Evolutionary conservation across 2,329 filamentous ascomycete species (phyloP), one percentile per base, ranked within the genome.

Genomic region (Sporothrix luriei): DNA sequence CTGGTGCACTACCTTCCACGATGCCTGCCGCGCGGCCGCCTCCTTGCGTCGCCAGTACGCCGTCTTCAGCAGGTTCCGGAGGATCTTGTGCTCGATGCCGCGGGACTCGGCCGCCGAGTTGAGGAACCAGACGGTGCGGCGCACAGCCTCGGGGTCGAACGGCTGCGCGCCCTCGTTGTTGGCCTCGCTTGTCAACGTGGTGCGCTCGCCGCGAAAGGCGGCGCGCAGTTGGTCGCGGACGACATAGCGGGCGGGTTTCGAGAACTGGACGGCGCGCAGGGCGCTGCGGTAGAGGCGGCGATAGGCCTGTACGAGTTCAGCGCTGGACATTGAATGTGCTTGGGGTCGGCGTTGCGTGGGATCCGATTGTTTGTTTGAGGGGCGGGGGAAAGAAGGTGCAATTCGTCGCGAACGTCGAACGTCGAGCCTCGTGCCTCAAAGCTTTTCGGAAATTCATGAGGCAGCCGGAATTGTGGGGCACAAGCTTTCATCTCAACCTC

Each of bases 241-340:
- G 4, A 85, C 81, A 78, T 83, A 90, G 68, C 91, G 88, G 40
- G 88, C 85, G 19, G 91, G 91, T 72, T 85, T 85, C 16, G 91
- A 86, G 80, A 88, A 91, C 73, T 90, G 88, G 26, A 94, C 87
- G 4, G 91, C 92, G 40, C 84, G 86, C n/a, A 94, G 83, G 21
- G 86, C 81, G 7, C 83, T 83, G 67, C 89, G 87, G 76, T 91
- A 90, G 46, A 95, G 82, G 70, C 86, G 82, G 71, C 92, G 86
- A 79, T 94, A 95, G 61, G 90, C 87, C 74, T 85, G 83, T 51
- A 89, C 76, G 66, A 92, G 76, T 40, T 88, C 80, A 16, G 76
- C 72, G 10, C 77, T 76, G 26, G 79, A 74, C 78, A 79, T 79
- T 26, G 49, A 66, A 26, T 43, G 65, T 33, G 33, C 33, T 7